Conservation (phyloP, 1,139 yeast species). For the Candida buenavistaensis region DNA sequence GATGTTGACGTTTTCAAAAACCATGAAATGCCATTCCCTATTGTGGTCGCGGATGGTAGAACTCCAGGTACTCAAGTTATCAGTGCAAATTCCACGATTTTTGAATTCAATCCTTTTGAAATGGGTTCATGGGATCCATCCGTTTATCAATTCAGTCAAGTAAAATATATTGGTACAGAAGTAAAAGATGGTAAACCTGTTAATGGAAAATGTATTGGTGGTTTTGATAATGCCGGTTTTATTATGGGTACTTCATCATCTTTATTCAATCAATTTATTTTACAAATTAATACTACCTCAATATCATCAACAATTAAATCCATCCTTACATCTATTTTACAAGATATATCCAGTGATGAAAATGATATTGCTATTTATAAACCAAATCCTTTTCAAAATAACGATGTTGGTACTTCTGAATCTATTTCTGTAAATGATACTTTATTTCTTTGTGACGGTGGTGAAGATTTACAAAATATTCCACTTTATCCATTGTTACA, state of each 20-base stretch:
- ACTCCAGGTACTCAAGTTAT: conserved; percentile 61
- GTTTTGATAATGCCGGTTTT: conserved; percentile 84
- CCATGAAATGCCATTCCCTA: conserved; percentile 80
- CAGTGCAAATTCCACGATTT: conserved; percentile 66
- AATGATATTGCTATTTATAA: conserved; percentile 45
- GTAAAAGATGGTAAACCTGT: conserved; percentile 56
- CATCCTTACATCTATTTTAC: conserved; percentile 46
- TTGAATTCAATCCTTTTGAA: conserved; percentile 81
- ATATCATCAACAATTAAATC: conserved; percentile 47
- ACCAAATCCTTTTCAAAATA: conserved; percentile 55
- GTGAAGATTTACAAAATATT: conserved; percentile 43
- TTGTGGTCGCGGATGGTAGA: conserved; percentile 77
- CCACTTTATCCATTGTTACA: conserved; percentile 43
- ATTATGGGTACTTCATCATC: conserved; percentile 82
- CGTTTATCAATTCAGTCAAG: conserved; percentile 62
- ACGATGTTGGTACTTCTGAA: conserved; percentile 37
- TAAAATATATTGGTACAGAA: conserved; percentile 73
- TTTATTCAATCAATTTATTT: conserved; percentile 72
- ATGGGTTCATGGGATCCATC: conserved; percentile 90
- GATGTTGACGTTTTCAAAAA: conserved; percentile 52
- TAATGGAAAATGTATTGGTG: conserved; percentile 53
- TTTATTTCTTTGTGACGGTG: conserved; percentile 44
- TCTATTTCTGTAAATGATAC: conserved; percentile 35
- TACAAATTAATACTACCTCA: conserved; percentile 61
- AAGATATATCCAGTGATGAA: conserved; percentile 43